These are phyloP conservation scores for Suhomyces prunicola DNA, from an alignment of 805 yeast species.

Conservation along the genomic window DNA sequence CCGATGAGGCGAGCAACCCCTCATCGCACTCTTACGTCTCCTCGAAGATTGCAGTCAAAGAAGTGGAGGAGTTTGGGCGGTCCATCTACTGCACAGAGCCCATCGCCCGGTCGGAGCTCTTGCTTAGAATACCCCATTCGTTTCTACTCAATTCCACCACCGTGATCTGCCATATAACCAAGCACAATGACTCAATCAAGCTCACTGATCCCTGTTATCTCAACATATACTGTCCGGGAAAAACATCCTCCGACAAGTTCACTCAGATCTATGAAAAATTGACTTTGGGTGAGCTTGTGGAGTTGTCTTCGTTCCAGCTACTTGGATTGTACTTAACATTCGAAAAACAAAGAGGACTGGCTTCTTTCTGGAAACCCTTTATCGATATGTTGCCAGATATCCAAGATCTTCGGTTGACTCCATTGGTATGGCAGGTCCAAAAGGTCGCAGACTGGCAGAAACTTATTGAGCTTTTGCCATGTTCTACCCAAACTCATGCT, in stretches of 20 bases:
- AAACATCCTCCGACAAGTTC: conserved; percentile 17
- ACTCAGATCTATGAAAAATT: conserved; percentile 32
- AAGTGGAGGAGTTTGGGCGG: conserved; percentile 52
- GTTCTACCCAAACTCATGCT: conserved; percentile 37
- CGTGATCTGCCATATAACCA: conserved; percentile 39
- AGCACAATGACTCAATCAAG: conserved; percentile 38
- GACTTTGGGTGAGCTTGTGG: conserved; percentile 30
- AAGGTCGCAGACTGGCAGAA: conserved; percentile 20
- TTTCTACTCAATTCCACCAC: conserved; percentile 59
- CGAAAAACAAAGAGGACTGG: conserved; percentile 36
- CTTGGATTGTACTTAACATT: conserved; percentile 47
- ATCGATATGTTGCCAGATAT: conserved; percentile 58
- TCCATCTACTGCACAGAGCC: conserved; percentile 48
- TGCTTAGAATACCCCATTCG: conserved; percentile 57
- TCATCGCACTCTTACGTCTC: conserved; percentile 32
- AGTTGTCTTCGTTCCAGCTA: conserved; percentile 59
- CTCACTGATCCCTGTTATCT: conserved; percentile 18
- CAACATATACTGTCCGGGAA: conserved; percentile 22
- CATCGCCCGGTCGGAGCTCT: conserved; percentile 39
- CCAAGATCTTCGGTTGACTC: conserved; percentile 53
- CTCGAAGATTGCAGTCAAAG: conserved; percentile 38
- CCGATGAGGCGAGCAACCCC: conserved; percentile 18
- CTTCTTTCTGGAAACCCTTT: conserved; percentile 69
- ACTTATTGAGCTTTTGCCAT: conserved; percentile 44
- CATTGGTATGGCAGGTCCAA: conserved; percentile 57